Base-by-base conservation (phyloP, 1,284 basidiomycete genomes). In the Ganoderma lingzhi region DNA sequence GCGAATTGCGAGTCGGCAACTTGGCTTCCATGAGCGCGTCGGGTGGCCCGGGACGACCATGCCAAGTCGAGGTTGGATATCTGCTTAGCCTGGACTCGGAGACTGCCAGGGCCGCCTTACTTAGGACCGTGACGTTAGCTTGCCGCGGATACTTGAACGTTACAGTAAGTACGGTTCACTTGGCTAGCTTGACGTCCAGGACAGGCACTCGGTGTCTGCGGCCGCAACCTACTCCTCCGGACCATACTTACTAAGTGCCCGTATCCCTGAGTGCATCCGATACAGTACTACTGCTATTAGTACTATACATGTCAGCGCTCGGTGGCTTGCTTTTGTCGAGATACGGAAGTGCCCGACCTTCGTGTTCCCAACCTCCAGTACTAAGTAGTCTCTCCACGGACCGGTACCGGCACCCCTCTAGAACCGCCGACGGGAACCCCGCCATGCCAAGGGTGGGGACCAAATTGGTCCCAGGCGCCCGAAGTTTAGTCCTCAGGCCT, bases 21-120 rank as follows among this genome's bases (percentile, higher is more conserved):
- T 56, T 56, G 53, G 53, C 53, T 56, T 32, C 53, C 30, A 35
- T 30, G 30, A 32, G 53, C 53, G 53, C 30, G 53, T 56, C 53
- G 53, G 53, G 17, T 55, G 4, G 53, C 35, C 30, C 53, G 30
- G 53, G 28, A 19, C 53, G 53, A 32, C 53, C 45, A n/a, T n/a
- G 45, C 45, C 45, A 19, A 48, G 45, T 53, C 28, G 51, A 30
- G 17, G 51, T 3, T 53, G 51, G 19, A 14, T 30, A 53, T 14
- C 12, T 53, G 5, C 3, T 2, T 4, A 44, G 42, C 2, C 3
- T 19, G 15, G 15, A 44, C 15, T 45, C n/a, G 45, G n/a, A n/a
- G n/a, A 30, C 6, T 55, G 28, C 14, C 3, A 32, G n/a, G 10
- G 28, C 53, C 30, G 53, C 30, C 53, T 58, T 8, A 2, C 53